Evolutionary conservation across 345 rosid genomes (phyloP), one percentile per base, ranked within the genome.

Genomic region (Aquilaria sinensis): DNA sequence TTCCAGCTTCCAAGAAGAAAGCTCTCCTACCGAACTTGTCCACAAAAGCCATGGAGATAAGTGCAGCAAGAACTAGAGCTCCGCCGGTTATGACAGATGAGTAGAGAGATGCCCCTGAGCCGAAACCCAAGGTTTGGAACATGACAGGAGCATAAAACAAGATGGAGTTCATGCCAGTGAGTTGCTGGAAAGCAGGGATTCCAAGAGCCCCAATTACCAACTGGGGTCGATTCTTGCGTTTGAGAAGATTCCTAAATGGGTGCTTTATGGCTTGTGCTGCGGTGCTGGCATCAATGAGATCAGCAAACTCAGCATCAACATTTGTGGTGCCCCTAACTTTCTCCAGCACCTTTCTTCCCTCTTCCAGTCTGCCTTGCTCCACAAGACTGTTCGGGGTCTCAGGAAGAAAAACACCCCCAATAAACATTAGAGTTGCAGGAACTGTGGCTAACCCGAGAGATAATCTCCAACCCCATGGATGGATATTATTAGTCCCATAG

Each of bases 401-500:
- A 0, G 96, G 96, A 32, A 88, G 83, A 31, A 74, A 72, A 31
- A 83, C 47, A 30, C 94, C 94, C 0, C 97, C 96, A 0, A 88
- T 5, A 56, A 85, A 85, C 97, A 91, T 91, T 4, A 85, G 74
- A 34, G n/a, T 9, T 1, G 94, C 94, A 0, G 94, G 94, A 7
- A 88, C 74, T 0, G 77, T 65, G 2, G 96, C 92, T 43, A 89
- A 77, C 30, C 94, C 94, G 0, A 85, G 85, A 23, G 96, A 88
- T 37, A 86, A 68, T 61, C 97, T 81, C 96, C 92, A 84, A 52
- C 94, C 97, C 93, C 96, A 88, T 11, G 93, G 93, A 72, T 93
- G 98, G 62, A 93, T 71, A 69, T 83, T 73, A 0, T 80, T 80
- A 1, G 97, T 90, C 46, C 77, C 74, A 12, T 82, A 90, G 59